A percentile compares a stretch with the other conserved stretches of the same genome.
Evolutionary conservation across 305 asterid species (phyloP).

Genomic region (Salvia sclarea): DNA sequence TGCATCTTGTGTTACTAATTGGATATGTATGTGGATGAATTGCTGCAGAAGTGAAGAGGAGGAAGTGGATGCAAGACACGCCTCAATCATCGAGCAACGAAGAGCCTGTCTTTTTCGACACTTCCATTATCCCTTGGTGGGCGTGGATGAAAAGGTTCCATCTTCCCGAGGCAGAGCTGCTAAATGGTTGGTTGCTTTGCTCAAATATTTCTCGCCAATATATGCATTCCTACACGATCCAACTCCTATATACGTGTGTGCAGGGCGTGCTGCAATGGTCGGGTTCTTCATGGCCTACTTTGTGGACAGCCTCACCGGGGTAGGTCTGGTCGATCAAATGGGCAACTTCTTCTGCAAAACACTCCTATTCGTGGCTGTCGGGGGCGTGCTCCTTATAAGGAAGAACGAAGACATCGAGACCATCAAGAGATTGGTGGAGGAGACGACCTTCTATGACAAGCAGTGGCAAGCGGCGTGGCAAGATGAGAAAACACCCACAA

Average conservation of each 20-base stretch:
- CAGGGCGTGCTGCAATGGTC: constrained; percentile 98
- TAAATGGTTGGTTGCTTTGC: constrained; percentile 95
- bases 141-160: constrained; percentile 95
- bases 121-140: constrained; percentile 97
- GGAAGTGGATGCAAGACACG: constrained; percentile 81
- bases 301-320: constrained; percentile 87
- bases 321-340: constrained; percentile 96
- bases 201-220: too few species aligned
- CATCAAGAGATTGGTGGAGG: constrained; percentile 71
- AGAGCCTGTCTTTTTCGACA: constrained; percentile 74
- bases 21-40: too few species aligned
- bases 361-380: constrained; percentile 68
- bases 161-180: constrained; percentile 97
- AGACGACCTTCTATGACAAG: constrained; percentile 83
- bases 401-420: constrained; percentile 85
- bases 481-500: constrained; percentile 54
- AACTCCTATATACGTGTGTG: too few species aligned
- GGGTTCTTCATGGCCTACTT: constrained; percentile 98
- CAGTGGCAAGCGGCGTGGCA: constrained; percentile 99
- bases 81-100: constrained; percentile 83
- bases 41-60: constrained; percentile 84
- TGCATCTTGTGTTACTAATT: too few species aligned
- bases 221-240: too few species aligned
- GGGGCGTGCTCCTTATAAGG: constrained; percentile 75
- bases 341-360: constrained; percentile 93